Evolutionary conservation across 208 protist species (phyloP).

Genomic region (Naegleria gruberi): DNA sequence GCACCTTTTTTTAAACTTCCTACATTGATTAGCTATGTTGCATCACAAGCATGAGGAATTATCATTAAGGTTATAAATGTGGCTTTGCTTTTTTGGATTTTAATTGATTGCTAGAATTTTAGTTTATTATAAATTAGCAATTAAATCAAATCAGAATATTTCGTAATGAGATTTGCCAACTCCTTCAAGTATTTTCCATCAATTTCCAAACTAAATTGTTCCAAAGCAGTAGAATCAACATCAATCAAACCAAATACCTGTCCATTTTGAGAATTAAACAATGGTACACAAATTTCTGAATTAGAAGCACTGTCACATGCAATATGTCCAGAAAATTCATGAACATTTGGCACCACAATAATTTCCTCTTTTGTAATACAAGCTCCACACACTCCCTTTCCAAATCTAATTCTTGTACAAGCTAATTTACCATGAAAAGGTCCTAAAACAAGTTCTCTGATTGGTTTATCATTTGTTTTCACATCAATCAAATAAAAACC

Average conservation of each 20-base stretch:
- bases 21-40: no score
- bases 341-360: conserved; percentile 66
- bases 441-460: conserved; percentile 61
- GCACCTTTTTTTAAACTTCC: no score
- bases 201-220: conserved; percentile 61
- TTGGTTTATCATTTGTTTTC: not conserved
- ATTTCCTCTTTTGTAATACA: conserved; percentile 48
- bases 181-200: conserved; percentile 49
- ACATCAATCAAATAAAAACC: conserved; percentile 13
- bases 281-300: conserved; percentile 16
- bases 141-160: not conserved
- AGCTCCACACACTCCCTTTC: conserved; percentile 74
- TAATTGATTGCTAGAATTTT: no score
- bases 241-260: conserved; percentile 62
- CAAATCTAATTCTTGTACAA: conserved; percentile 68
- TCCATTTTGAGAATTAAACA: conserved; percentile 11
- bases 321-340: conserved; percentile 83
- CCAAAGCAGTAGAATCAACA: conserved; percentile 56
- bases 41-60: no score
- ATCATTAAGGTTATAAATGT: no score
- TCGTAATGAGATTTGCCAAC: conserved; percentile 24
- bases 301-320: conserved; percentile 36
- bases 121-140: no score
- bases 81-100: no score
- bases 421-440: conserved; percentile 83